phyloP scores from a whole-genome alignment of 2,329 filamentous ascomycete genomes.

The Verticillium albo-atrum region DNA sequence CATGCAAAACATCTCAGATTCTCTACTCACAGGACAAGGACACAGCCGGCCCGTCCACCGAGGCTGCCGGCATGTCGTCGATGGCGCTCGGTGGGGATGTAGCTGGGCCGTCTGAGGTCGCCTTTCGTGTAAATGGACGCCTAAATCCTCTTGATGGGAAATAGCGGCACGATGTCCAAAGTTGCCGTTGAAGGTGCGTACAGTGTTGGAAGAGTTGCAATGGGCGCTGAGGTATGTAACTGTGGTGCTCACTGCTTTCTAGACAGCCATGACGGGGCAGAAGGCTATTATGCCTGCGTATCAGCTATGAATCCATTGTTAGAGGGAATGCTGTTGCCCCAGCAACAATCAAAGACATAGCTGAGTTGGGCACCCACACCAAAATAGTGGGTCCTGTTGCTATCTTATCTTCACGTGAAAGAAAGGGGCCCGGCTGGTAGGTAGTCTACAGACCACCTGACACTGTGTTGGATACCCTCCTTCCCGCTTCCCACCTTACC shows the following conservation, averaged over 20 bases:
- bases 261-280: neutral
- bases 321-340: neutral
- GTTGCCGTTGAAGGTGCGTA: neutral
- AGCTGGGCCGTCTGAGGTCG: neutral
- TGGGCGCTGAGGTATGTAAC: neutral
- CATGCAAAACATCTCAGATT: neutral
- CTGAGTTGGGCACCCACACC: neutral
- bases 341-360: neutral
- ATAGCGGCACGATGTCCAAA: neutral
- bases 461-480: no score
- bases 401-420: neutral
- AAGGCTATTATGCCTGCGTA: neutral
- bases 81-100: neutral
- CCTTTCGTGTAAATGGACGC: neutral
- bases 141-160: neutral
- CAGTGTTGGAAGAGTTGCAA: neutral
- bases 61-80: constrained; percentile 54
- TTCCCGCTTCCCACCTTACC: no score
- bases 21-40: constrained; percentile 58
- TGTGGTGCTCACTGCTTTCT: neutral
- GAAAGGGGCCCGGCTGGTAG: no score
- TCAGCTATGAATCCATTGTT: neutral
- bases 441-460: no score
- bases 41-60: constrained; percentile 59
- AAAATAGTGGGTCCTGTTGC: neutral